These are phyloP conservation scores for Glycine tomentella DNA, from an alignment of 306 rosid genomes.

Conservation along the genomic window DNA sequence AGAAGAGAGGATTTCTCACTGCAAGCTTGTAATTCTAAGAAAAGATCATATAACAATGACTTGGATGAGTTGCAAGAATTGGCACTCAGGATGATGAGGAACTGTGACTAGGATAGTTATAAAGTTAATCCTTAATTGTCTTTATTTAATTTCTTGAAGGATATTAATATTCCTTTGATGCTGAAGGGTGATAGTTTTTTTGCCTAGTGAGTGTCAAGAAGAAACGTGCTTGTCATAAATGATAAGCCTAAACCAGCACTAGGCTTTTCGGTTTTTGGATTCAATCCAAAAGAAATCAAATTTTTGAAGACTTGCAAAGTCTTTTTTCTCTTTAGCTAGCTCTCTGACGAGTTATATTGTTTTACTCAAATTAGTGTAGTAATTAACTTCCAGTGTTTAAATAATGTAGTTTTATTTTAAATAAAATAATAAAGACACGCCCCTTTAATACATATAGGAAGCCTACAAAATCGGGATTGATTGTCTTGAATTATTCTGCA, in stretches of 20 bases:
- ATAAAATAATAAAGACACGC: conserved; percentile 38
- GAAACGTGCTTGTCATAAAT: conserved; percentile 28
- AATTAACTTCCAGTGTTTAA: conserved; percentile 34
- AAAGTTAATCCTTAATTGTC: neutral
- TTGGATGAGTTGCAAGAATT: conserved; percentile 91
- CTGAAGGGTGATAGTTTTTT: conserved; percentile 30
- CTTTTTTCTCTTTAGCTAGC: neutral
- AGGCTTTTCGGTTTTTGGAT: conserved; percentile 48
- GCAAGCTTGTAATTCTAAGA: conserved; percentile 51
- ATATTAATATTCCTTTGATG: conserved; percentile 14
- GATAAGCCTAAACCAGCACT: conserved; percentile 43
- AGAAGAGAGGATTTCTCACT: conserved; percentile 60
- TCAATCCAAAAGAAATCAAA: conserved; percentile 37
- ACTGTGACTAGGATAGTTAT: conserved; percentile 40
- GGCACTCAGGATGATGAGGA: conserved; percentile 96
- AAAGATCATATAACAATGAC: conserved; percentile 55
- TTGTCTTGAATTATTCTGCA: conserved; percentile 30
- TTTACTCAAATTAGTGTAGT: conserved; percentile 18
- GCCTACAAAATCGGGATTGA: conserved; percentile 45
- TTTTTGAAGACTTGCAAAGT: conserved; percentile 27
- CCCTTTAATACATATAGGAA: conserved; percentile 23
- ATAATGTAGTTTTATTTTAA: conserved; percentile 43
- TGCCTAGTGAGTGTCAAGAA: conserved; percentile 37
- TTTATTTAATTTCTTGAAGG: conserved; percentile 27
- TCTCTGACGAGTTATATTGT: neutral